phyloP scores from a whole-genome alignment of 75 land plant species.

The Sequoiadendron giganteum region DNA sequence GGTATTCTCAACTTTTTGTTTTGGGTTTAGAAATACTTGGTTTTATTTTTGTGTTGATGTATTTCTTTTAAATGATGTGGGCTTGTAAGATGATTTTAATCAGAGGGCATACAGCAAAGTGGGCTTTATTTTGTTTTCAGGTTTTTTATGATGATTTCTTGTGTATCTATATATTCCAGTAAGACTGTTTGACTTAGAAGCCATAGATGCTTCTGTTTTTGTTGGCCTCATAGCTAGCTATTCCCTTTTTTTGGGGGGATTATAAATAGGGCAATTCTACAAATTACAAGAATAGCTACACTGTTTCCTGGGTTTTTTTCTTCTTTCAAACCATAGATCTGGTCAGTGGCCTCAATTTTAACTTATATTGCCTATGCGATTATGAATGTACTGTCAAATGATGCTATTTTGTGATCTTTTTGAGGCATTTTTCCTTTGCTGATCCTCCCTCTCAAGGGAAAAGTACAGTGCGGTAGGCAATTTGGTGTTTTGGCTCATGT shows the following conservation, averaged over 20 bases:
- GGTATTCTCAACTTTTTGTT: neutral
- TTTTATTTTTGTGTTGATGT: neutral
- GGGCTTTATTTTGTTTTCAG: neutral
- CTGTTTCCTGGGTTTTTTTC: neutral
- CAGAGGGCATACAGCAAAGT: neutral
- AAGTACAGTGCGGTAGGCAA: no score
- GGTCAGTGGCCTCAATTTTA: neutral
- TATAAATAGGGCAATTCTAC: neutral
- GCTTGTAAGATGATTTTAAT: neutral
- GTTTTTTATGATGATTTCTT: neutral
- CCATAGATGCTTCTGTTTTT: neutral
- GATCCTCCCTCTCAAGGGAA: neutral
- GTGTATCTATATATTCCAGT: no score
- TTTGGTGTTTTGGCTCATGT: no score
- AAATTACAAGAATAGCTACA: neutral
- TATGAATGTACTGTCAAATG: no score
- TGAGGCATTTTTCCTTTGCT: neutral
- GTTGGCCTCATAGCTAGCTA: neutral
- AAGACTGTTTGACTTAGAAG: neutral
- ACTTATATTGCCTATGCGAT: neutral
- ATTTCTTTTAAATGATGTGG: neutral
- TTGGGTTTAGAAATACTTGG: neutral
- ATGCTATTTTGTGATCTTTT: neutral
- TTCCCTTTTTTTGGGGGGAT: neutral
- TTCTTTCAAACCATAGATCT: neutral